Evolutionary conservation across 192 early-diverging fungal species (phyloP).

Genomic region (Mortierella antarctica): DNA sequence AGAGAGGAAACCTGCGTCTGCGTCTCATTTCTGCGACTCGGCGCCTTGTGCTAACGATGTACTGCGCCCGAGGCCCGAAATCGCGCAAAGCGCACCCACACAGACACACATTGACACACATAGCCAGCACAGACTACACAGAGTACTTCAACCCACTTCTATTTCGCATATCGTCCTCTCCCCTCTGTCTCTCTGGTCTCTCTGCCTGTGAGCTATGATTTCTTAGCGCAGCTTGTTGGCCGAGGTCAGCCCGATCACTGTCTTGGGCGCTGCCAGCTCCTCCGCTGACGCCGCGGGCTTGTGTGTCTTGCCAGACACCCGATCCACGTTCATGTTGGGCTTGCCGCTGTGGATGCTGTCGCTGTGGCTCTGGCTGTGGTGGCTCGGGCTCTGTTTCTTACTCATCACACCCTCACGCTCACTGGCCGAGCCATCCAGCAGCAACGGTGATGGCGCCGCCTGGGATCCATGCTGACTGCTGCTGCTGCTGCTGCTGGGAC

Average conservation of each 20-base stretch:
- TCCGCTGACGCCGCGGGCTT: slow-evolving; percentile 12
- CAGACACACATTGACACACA: too few species aligned
- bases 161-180: too few species aligned
- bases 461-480: background rate
- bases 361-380: slow-evolving; percentile 4
- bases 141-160: too few species aligned
- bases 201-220: too few species aligned
- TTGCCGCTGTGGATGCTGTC: background rate
- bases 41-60: too few species aligned
- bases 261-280: background rate
- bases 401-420: too few species aligned
- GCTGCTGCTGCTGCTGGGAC: slow-evolving; percentile 6
- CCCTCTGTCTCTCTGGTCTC: too few species aligned
- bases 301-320: slow-evolving; percentile 10
- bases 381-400: background rate
- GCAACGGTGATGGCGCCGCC: background rate
- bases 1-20: background rate
- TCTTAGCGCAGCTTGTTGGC: slow-evolving; percentile 14
- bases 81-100: too few species aligned
- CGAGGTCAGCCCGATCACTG: background rate
- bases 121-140: too few species aligned
- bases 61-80: too few species aligned
- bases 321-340: background rate
- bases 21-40: too few species aligned
- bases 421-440: too few species aligned